Percentiles rank a stretch among this genome's conserved stretches.
These are phyloP conservation scores for Ceratobasidium sp. DNA, from an alignment of 1,284 basidiomycete genomes.

Conservation along the genomic window DNA sequence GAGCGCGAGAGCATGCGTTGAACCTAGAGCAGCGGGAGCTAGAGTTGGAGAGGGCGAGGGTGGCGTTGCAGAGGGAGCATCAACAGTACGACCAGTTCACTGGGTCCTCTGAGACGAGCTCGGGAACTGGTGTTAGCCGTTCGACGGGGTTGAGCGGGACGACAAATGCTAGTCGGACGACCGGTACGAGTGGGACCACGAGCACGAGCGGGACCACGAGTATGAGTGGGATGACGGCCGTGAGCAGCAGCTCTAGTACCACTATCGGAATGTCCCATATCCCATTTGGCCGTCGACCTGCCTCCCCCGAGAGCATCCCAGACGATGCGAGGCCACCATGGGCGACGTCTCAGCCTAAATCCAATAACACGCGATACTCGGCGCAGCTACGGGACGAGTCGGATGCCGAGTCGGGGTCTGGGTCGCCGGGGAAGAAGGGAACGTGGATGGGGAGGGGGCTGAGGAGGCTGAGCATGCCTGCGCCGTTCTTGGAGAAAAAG, in stretches of 20 bases:
- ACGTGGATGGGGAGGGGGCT: slow-evolving; percentile 62
- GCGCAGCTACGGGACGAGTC: slow-evolving; percentile 47
- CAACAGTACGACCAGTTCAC: slow-evolving; percentile 26
- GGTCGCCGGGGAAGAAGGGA: slow-evolving; percentile 66
- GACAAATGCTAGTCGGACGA: slow-evolving; percentile 5
- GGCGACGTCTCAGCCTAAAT: slow-evolving; percentile 52
- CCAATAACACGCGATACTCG: slow-evolving; percentile 52
- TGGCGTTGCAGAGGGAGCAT: slow-evolving; percentile 47
- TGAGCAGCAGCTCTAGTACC: slow-evolving; percentile 15
- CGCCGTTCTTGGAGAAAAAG: slow-evolving; percentile 37
- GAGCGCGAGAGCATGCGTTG: slow-evolving; percentile 69
- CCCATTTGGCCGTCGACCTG: slow-evolving; percentile 33
- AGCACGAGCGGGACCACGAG: slow-evolving; percentile 21
- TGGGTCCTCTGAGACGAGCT: slow-evolving; percentile 11
- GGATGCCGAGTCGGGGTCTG: slow-evolving; percentile 51
- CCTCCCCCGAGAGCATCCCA: slow-evolving; percentile 34
- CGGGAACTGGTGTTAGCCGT: slow-evolving; percentile 40
- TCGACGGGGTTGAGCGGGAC: slow-evolving; percentile 41
- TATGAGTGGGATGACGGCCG: slow-evolving; percentile 11
- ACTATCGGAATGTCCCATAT: slow-evolving; percentile 2
- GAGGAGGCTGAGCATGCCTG: slow-evolving; percentile 77
- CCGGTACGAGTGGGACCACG: slow-evolving; percentile 47
- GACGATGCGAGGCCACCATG: slow-evolving; percentile 33
- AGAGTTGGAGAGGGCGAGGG: slow-evolving; percentile 62
- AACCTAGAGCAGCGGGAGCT: slow-evolving; percentile 63